phyloP scores from a whole-genome alignment of 2,329 filamentous ascomycete species.

The Exutisphaerella laricina region DNA sequence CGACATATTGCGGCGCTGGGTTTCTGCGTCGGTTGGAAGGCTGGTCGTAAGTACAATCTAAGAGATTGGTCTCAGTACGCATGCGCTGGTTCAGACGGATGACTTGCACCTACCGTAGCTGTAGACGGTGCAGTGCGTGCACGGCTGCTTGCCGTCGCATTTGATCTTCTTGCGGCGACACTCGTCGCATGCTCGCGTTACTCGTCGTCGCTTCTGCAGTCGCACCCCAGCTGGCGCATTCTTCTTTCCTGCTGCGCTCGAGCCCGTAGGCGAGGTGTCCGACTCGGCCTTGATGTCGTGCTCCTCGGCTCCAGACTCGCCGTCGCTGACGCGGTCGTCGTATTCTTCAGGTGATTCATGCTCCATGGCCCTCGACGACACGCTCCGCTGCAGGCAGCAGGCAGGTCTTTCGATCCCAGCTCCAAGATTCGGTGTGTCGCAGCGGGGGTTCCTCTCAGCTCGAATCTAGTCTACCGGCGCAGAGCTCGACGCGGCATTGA shows the following conservation, averaged over 20 bases:
- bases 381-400: too few relatives aligned
- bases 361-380: constrained; percentile 26
- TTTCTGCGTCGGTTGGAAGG: constrained; percentile 87
- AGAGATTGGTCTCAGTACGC: constrained; percentile 1
- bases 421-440: too few relatives aligned
- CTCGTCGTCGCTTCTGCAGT: constrained; percentile 66
- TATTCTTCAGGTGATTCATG: constrained; percentile 30
- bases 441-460: too few relatives aligned
- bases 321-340: constrained; percentile 30
- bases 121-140: constrained; percentile 93
- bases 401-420: too few relatives aligned
- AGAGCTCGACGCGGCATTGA: too few relatives aligned
- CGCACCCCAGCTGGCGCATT: constrained; percentile 21
- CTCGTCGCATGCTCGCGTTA: constrained; percentile 83
- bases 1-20: constrained; percentile 86
- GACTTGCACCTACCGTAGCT: constrained; percentile 70
- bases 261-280: constrained; percentile 22
- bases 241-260: constrained; percentile 10
- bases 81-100: constrained; percentile 2
- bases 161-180: constrained; percentile 63
- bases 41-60: constrained; percentile 93
- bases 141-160: constrained; percentile 50
- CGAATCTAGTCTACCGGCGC: too few relatives aligned
- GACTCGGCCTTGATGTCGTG: constrained; percentile 29
- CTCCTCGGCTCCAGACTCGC: constrained; percentile 27